Percentiles rank a stretch among this genome's conserved stretches.
These are phyloP conservation scores for Brettanomyces bruxellensis DNA, from an alignment of 805 yeast genomes.

Conservation along the genomic window DNA sequence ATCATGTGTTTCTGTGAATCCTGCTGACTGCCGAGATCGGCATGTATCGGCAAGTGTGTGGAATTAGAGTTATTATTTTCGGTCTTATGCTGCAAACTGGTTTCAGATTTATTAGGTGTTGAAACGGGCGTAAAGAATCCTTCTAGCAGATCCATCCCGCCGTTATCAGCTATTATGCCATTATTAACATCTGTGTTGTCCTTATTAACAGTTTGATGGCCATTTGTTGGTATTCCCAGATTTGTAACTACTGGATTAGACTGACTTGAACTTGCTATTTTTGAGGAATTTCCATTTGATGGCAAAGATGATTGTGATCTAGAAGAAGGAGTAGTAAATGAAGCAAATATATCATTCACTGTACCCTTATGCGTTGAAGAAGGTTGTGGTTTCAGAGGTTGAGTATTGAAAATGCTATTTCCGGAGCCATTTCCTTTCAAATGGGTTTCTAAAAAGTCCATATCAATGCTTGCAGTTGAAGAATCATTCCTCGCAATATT, in stretches of 20 bases:
- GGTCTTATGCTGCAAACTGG: background rate
- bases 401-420: too few species aligned
- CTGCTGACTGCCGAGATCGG: too few species aligned
- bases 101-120: background rate
- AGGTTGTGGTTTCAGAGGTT: background rate
- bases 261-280: background rate
- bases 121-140: slow-evolving; percentile 1
- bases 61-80: too few species aligned
- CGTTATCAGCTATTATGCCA: background rate
- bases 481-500: background rate
- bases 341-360: slow-evolving; percentile 3
- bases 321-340: background rate
- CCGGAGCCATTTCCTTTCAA: background rate
- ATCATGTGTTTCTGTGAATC: too few species aligned
- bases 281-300: background rate
- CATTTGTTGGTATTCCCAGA: too few species aligned
- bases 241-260: too few species aligned
- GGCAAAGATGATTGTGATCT: background rate
- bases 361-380: background rate
- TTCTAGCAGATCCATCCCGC: slow-evolving; percentile 3
- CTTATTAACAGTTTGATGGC: too few species aligned
- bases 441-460: slow-evolving; percentile 1
- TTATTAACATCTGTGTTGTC: background rate
- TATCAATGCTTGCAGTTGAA: background rate
- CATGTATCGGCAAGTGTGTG: too few species aligned